Base-by-base conservation (phyloP, 1,139 yeast species). In the Candida sp. region DNA sequence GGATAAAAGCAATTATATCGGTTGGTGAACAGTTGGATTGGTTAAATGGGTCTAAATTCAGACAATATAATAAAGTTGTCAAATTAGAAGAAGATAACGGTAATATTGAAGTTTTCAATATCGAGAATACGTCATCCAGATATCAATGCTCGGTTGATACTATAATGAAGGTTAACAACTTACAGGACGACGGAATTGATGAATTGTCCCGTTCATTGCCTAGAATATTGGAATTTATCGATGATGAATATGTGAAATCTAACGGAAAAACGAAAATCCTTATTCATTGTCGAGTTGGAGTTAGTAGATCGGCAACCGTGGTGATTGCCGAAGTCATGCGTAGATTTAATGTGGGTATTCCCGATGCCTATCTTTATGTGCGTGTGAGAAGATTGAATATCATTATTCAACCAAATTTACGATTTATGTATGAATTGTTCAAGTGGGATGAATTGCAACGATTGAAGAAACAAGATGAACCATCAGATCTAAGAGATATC, bases 21-120 rank as follows among this genome's bases (percentile, higher is more conserved):
- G 97, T 93, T 6, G 99, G 98, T 1, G 98, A 91, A 56, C 69
- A 68, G 8, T 68, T 89, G n/a, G 69, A 79, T 3, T 90, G 97
- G 84, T 48, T 76, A 8, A 56, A 59, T 38, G 70, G 68, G 1
- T 51, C 55, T 35, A 60, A 53, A 33, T 71, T 73, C 49, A 56
- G 56, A 43, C 52, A 53, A 23, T 48, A 56, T 27, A 55, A 69
- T 47, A 60, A 63, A 12, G 54, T 68, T 5, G 41, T 36, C 1
- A 48, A 58, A 3, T 63, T 64, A 5, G 58, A 55, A 35, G 41
- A 62, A 2, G 61, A 63, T 39, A 55, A 53, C 32, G 72, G 73
- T 7, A 63, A 61, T 45, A 60, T 72, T 27, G 75, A 73, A 46
- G 41, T 66, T 5, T 63, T 55, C 44, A 51, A 52, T 37, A 68